Evolutionary conservation across 2,329 filamentous ascomycete species (phyloP), one percentile per base, ranked within the genome.

Genomic region (Mycogone perniciosa): DNA sequence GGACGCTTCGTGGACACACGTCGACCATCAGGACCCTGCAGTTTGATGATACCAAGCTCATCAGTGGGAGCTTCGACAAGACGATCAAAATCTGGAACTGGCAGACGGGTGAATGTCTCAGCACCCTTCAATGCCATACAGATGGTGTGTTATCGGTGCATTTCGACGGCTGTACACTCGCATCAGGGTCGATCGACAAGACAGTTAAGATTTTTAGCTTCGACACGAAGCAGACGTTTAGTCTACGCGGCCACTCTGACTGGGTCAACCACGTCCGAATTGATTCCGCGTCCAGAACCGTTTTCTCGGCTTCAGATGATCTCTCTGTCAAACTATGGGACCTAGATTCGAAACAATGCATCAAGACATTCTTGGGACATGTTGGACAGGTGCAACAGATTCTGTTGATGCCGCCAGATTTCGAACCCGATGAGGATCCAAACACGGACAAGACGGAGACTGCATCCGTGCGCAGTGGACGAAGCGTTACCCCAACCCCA

Each of bases 211-310:
- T 99, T 42, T 96, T 92, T 80, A 92, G 96, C 67, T 93, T 95
- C 62, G 81, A 87, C 60, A 88, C 87, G 52, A 89, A 89, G 65
- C 84, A 88, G 48, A 87, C 85, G 0, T 95, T 86, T 59, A 79
- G 82, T 46, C 76, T 99, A 9, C 83, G 85, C 27, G 92, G 91
- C 7, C 93, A 99, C 65, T 82, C 77, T 0, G 91, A 97, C 66
- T 97, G 92, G 88, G 91, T 99, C 61, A 99, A 99, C 69, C 85
- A 88, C n/a, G 92, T 97, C 31, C 86, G 86, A 58, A 81, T 99
- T 35, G 90, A 99, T 66, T 79, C 84, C 0, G 72, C 79, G 1
- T 95, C 89, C 7, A 84, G 89, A 10, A 96, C 91, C 0, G 78
- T 97, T 4, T 86, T 97, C 62, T 96, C 92, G 0, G 90, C 90